Evolutionary conservation across 2,329 filamentous ascomycete species (phyloP).

Genomic region (Aureobasidium sp.): DNA sequence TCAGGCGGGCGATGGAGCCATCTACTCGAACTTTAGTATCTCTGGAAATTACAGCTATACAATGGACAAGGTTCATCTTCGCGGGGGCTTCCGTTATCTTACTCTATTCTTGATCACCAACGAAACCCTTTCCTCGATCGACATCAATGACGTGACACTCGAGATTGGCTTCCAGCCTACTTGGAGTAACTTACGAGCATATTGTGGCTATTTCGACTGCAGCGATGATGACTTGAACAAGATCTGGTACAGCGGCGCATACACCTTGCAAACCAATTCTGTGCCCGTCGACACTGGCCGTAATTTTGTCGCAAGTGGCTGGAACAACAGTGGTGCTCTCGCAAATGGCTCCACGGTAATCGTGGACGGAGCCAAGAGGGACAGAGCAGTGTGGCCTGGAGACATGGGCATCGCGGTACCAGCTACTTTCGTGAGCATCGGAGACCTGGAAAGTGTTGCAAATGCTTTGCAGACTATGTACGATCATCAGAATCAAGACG

Average conservation of each 20-base stretch:
- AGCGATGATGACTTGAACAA: slow-evolving; percentile 45
- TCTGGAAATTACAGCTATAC: slow-evolving; percentile 32
- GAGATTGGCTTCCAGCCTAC: slow-evolving; percentile 46
- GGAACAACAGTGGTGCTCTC: slow-evolving; percentile 32
- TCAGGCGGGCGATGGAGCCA: slow-evolving; percentile 34
- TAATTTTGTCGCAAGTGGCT: slow-evolving; percentile 22
- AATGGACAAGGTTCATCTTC: slow-evolving; percentile 39
- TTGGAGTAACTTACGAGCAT: slow-evolving; percentile 38
- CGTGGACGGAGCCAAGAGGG: slow-evolving; percentile 35
- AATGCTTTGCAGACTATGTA: slow-evolving; percentile 44
- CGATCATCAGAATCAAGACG: slow-evolving; percentile 34
- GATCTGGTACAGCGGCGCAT: slow-evolving; percentile 50
- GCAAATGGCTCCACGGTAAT: slow-evolving; percentile 30
- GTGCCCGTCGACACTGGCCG: slow-evolving; percentile 31
- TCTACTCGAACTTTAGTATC: slow-evolving; percentile 38
- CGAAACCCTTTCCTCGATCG: slow-evolving; percentile 28
- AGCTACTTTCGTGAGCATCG: slow-evolving; percentile 36
- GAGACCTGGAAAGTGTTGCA: slow-evolving; percentile 40
- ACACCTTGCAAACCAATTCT: slow-evolving; percentile 34
- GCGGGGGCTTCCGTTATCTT: slow-evolving; percentile 50
- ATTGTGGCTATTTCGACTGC: slow-evolving; percentile 32
- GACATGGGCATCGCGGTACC: slow-evolving; percentile 47
- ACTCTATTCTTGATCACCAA: slow-evolving; percentile 39
- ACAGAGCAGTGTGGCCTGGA: slow-evolving; percentile 38
- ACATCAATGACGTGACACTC: slow-evolving; percentile 34